phyloP scores from a whole-genome alignment of 495 filamentous ascomycete genomes.

The Xylaria flabelliformis region DNA sequence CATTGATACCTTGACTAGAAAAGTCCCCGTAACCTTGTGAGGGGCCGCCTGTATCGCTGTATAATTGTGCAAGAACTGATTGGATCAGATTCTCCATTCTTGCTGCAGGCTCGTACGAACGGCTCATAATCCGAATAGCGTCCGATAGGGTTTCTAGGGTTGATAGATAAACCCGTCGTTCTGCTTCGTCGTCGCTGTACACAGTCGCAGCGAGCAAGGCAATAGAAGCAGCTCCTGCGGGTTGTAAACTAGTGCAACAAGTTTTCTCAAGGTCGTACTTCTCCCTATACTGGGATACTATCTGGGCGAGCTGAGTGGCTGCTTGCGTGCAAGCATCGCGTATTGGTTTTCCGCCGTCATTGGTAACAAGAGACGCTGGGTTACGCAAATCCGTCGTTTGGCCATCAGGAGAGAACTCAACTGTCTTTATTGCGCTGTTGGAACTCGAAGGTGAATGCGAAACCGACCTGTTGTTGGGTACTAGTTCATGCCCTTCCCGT shows the following conservation, averaged over 20 bases:
- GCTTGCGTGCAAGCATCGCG: conserved; percentile 59
- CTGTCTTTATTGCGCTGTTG: neutral
- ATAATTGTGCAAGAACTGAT: conserved; percentile 44
- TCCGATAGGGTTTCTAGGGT: conserved; percentile 45
- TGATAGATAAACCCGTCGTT: conserved; percentile 43
- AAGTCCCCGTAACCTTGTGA: neutral
- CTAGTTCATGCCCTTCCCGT: conserved; percentile 53
- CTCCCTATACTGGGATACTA: conserved; percentile 59
- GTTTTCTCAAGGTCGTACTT: conserved; percentile 56
- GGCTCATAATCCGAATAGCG: conserved; percentile 54
- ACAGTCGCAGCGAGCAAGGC: conserved; percentile 59
- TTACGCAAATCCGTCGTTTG: neutral
- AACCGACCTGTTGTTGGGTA: conserved; percentile 33
- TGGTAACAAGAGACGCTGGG: conserved; percentile 29
- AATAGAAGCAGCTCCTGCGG: conserved; percentile 58
- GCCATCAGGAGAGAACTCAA: neutral
- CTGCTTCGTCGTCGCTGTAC: conserved; percentile 42
- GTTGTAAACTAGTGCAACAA: conserved; percentile 53
- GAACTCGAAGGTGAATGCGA: conserved; percentile 20
- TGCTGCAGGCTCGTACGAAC: conserved; percentile 47
- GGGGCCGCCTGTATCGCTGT: neutral
- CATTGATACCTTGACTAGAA: neutral
- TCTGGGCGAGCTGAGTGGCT: conserved; percentile 55
- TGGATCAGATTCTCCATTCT: conserved; percentile 46
- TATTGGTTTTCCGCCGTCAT: conserved; percentile 51